A percentile compares a stretch with the other conserved stretches of the same genome.
Evolutionary conservation across 2,329 filamentous ascomycete species (phyloP).

Genomic region (Hypomyces perniciosus): DNA sequence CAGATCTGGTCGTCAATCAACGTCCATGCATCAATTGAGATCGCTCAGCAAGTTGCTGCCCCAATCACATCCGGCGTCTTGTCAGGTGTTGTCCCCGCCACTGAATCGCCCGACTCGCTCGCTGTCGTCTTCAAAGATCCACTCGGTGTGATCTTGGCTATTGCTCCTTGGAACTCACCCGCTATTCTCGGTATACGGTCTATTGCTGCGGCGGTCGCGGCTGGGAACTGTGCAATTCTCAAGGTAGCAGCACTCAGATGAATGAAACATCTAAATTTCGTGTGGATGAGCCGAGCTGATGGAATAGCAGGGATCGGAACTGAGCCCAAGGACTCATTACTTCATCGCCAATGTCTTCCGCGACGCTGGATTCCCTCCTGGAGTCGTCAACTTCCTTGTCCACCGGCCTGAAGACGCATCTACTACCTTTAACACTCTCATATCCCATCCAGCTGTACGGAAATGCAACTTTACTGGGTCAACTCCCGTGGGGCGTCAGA

Average conservation of each 20-base stretch:
- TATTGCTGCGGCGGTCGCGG: slow-evolving; percentile 16
- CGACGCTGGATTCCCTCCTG: slow-evolving; percentile 34
- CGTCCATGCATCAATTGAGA: background rate
- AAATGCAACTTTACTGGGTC: slow-evolving; percentile 38
- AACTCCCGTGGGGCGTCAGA: slow-evolving; percentile 30
- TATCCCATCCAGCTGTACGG: slow-evolving; percentile 26
- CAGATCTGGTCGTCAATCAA: background rate
- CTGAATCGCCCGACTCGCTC: slow-evolving; percentile 1
- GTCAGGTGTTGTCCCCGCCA: background rate
- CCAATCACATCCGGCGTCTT: background rate
- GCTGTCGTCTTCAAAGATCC: slow-evolving; percentile 16
- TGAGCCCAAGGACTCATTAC: slow-evolving; percentile 23
- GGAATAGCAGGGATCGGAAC: slow-evolving; percentile 22
- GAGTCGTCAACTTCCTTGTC: slow-evolving; percentile 31
- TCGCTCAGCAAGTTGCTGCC: slow-evolving; percentile 3
- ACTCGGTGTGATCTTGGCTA: slow-evolving; percentile 21
- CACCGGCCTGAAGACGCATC: slow-evolving; percentile 26
- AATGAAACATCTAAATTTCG: too few species aligned
- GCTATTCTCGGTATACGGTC: slow-evolving; percentile 19
- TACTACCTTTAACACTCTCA: slow-evolving; percentile 27
- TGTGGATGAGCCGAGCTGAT: background rate
- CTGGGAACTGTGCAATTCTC: slow-evolving; percentile 22
- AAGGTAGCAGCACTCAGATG: slow-evolving; percentile 12
- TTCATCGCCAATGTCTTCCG: slow-evolving; percentile 28
- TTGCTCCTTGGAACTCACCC: slow-evolving; percentile 25